Evolutionary conservation across 148 eudicot species (phyloP).

Genomic region (Vaccinium corymbosum): DNA sequence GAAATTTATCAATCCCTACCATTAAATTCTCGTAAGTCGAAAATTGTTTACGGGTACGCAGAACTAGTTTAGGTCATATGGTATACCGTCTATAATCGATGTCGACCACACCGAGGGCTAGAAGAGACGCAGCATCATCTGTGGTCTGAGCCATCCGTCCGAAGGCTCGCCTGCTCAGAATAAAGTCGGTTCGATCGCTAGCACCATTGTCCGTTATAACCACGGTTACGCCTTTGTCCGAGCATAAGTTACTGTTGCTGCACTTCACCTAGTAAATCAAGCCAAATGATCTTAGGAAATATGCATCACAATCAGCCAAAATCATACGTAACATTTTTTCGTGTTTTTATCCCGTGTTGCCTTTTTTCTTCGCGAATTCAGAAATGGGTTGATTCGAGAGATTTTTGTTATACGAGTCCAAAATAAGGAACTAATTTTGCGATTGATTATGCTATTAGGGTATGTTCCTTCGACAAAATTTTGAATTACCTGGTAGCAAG

Average conservation of each 20-base stretch:
- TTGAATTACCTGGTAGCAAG: constrained; percentile 67
- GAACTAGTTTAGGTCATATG: background rate
- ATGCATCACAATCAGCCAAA: background rate
- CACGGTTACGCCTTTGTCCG: constrained; percentile 59
- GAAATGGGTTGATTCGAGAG: too few species aligned
- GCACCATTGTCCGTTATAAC: constrained; percentile 68
- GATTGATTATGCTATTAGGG: background rate
- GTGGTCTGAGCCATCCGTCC: constrained; percentile 60
- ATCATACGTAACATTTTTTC: background rate
- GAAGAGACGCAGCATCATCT: constrained; percentile 43
- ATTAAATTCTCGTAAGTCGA: background rate
- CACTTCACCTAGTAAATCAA: constrained; percentile 49
- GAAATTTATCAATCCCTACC: too few species aligned
- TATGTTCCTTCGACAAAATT: background rate
- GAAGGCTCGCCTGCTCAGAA: constrained; percentile 60
- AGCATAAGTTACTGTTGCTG: constrained; percentile 49
- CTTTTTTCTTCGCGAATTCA: background rate
- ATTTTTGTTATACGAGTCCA: background rate
- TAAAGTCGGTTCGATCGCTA: constrained; percentile 51
- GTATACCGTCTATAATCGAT: constrained; percentile 66
- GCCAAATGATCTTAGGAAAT: background rate
- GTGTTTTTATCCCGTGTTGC: background rate
- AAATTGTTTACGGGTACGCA: too few species aligned
- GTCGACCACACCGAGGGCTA: constrained; percentile 57
- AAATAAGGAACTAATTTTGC: background rate